Evolutionary conservation across 805 yeast species (phyloP), one percentile per base, ranked within the genome.

Genomic region (Ogataea methanolica): DNA sequence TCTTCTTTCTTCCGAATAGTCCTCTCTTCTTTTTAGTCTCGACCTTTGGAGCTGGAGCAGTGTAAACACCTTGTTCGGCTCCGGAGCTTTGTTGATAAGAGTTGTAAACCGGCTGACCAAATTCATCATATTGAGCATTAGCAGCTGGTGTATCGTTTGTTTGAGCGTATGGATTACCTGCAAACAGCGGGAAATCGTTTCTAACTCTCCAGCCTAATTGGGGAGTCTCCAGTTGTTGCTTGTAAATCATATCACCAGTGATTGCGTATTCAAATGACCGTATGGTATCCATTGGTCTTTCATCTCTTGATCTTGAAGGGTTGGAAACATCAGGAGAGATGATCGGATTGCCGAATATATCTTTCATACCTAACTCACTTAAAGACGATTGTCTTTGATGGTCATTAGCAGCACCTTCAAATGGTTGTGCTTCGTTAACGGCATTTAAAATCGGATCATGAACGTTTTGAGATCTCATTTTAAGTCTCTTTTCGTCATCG

Each of bases 211-310:
- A 91, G 15, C 97, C 98, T 39, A 85, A 75, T 17, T 80, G 73
- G 7, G 79, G 79, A 4, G 91, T 75, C 67, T 91, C 97, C 59
- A 89, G 73, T 58, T 87, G 89, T 48, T 88, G 94, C 45, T 83
- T 81, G 72, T 87, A 85, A 12, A 79, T 67, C 48, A 76, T 70
- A 66, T 94, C 99, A 44, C 96, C 96, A 6, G 96, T 88, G 54
- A 94, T 90, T 36, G 97, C 83, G 63, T 85, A 94, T 72, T 94
- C 98, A 68, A 94, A 94, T 5, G 88, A 76, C 58, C 98, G 77
- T 60, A 94, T 91, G 2, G 99, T 94, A 66, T 95, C 99, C 59
- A 94, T 72, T 4, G 99, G 99, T 60, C 99, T 80, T 69, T 94
- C 99, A 66, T 91, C 92, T 67, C 99, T 80, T 19, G 86, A 70